Evolutionary conservation across 768 basidiomycete genomes (phyloP).

Genomic region (Roridomyces roridus): DNA sequence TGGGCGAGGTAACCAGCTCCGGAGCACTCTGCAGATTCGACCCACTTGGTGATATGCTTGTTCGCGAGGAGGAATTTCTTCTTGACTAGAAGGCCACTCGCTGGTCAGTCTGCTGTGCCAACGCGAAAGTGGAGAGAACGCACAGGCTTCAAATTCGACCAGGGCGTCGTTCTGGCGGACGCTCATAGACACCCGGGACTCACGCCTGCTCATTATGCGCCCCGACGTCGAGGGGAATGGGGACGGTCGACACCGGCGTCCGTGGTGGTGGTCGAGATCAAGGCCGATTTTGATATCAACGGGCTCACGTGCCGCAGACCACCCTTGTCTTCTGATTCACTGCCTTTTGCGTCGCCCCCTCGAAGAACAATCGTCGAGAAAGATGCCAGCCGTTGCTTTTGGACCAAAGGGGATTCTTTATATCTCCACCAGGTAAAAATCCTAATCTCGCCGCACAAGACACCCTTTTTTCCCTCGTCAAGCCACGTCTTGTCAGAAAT

Average conservation of each 20-base stretch:
- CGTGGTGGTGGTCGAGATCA: constrained; percentile 15
- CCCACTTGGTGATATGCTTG: constrained; percentile 90
- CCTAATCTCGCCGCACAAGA: too few species aligned
- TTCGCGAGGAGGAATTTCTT: constrained; percentile 91
- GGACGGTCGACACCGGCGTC: not conserved
- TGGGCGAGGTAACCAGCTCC: not conserved
- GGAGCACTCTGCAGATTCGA: not conserved
- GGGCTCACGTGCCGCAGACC: not conserved
- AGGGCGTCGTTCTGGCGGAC: constrained; percentile 80
- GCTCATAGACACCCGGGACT: constrained; percentile 68
- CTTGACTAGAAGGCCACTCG: constrained; percentile 69
- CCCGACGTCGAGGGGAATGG: constrained; percentile 28
- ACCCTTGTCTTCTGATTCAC: too few species aligned
- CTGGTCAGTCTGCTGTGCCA: constrained; percentile 31
- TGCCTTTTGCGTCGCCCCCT: too few species aligned
- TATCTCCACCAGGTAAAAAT: too few species aligned
- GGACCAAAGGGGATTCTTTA: too few species aligned
- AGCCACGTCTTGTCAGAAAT: too few species aligned
- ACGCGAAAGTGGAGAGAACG: constrained; percentile 38
- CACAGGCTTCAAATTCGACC: constrained; percentile 86
- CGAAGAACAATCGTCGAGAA: too few species aligned
- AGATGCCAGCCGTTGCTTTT: too few species aligned
- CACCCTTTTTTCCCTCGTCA: not conserved
- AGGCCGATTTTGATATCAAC: constrained; percentile 15
- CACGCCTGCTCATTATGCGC: constrained; percentile 61